Conservation (phyloP, 116 monocot species). For the Papilionanthe hybrid region DNA sequence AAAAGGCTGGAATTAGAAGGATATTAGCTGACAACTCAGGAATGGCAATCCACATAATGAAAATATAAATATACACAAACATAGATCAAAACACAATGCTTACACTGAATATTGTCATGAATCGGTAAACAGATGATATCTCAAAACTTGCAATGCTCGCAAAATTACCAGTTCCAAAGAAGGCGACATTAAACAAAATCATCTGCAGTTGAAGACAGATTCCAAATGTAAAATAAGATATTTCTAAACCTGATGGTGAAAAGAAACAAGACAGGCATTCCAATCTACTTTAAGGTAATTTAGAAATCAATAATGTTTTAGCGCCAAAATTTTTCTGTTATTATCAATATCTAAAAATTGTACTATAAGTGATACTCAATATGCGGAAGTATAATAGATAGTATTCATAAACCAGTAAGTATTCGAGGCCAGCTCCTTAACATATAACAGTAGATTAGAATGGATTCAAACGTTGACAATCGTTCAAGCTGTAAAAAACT, state of each 20-base stretch:
- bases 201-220: conserved; percentile 38
- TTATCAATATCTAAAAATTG: neutral
- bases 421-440: too few relatives aligned
- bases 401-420: too few relatives aligned
- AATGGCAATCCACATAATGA: neutral
- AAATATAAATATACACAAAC: neutral
- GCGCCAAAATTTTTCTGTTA: neutral
- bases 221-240: neutral
- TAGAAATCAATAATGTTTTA: neutral
- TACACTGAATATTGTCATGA: conserved; percentile 90
- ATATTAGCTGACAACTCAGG: conserved; percentile 9
- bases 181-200: conserved; percentile 92
- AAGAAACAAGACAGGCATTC: neutral
- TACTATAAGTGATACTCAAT: too few relatives aligned
- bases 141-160: conserved; percentile 98
- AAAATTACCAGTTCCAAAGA: conserved; percentile 96
- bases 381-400: too few relatives aligned
- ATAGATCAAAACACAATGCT: conserved; percentile 15
- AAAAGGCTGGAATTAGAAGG: conserved; percentile 71
- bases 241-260: neutral
- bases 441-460: too few relatives aligned
- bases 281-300: neutral
- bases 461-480: too few relatives aligned
- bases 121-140: conserved; percentile 90
- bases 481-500: too few relatives aligned